Evolutionary conservation across 2,329 filamentous ascomycete species (phyloP).

Genomic region (Hypomyces perniciosus): DNA sequence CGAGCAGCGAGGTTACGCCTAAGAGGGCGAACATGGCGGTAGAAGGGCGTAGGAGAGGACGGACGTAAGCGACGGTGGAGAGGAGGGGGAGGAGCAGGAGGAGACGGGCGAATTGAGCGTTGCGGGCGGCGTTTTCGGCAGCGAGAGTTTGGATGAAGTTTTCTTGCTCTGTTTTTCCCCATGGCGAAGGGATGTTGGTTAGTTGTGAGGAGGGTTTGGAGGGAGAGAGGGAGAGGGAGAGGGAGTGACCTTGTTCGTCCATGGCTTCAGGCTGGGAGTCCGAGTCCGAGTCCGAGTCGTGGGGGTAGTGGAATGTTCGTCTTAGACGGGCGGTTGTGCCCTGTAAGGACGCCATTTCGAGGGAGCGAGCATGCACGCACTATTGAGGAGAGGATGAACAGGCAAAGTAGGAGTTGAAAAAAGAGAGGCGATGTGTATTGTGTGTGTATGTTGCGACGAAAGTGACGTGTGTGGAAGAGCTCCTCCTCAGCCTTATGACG

Average conservation of each 20-base stretch:
- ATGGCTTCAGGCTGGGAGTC: slow-evolving; percentile 54
- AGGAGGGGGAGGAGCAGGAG: slow-evolving; percentile 57
- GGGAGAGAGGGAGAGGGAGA: neutral
- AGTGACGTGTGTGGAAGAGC: neutral
- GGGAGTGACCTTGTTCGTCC: slow-evolving; percentile 62
- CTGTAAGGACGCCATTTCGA: slow-evolving; percentile 20
- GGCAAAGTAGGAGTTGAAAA: neutral
- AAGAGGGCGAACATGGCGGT: slow-evolving; percentile 46
- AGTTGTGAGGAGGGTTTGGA: neutral
- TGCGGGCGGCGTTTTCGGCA: slow-evolving; percentile 49
- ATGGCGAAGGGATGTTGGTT: neutral
- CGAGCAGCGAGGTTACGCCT: slow-evolving; percentile 55
- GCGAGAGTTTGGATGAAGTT: slow-evolving; percentile 51
- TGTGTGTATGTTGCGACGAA: neutral
- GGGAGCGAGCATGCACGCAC: neutral
- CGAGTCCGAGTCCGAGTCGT: slow-evolving; percentile 45
- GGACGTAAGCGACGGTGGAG: slow-evolving; percentile 48
- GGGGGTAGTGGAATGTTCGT: slow-evolving; percentile 72
- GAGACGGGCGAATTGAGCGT: slow-evolving; percentile 50
- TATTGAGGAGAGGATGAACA: neutral
- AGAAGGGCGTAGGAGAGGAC: slow-evolving; percentile 28
- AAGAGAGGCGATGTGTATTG: neutral
- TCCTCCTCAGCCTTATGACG: slow-evolving; percentile 11
- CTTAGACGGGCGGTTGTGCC: slow-evolving; percentile 55
- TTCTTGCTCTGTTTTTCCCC: slow-evolving; percentile 53